A percentile compares a stretch with the other conserved stretches of the same genome.
Conservation (phyloP, 768 basidiomycete genomes). For the Rhodotorula graminis region DNA sequence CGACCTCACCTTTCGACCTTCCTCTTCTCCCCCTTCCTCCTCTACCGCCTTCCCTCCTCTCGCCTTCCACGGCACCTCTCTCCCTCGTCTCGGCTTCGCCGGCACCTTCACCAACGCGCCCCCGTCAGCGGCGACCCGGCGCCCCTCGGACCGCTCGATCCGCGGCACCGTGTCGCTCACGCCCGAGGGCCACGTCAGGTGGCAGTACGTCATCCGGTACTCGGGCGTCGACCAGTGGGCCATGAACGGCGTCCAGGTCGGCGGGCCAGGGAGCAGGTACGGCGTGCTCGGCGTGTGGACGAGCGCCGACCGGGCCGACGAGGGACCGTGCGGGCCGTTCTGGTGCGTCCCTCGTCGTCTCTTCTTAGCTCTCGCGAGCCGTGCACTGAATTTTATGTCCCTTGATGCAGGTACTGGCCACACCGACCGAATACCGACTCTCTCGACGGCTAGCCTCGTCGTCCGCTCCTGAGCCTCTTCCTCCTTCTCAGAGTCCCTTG, state of each 20-base stretch:
- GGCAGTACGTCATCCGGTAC: conserved; percentile 18
- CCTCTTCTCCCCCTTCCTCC: neutral
- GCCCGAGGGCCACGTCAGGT: neutral
- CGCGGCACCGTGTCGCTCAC: conserved; percentile 17
- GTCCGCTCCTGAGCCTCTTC: too few species aligned
- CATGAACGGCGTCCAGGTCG: conserved; percentile 20
- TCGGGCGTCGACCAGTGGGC: conserved; percentile 19
- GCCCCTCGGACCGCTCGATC: conserved; percentile 10
- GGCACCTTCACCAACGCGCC: conserved; percentile 9
- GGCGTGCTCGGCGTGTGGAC: conserved; percentile 18
- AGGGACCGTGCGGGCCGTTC: conserved; percentile 28
- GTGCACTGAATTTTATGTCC: too few species aligned
- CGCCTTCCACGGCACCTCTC: conserved; percentile 19
- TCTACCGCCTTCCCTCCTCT: neutral
- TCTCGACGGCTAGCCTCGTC: neutral
- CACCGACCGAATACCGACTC: neutral
- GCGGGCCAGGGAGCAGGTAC: neutral
- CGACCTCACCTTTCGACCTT: neutral
- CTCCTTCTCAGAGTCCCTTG: too few species aligned
- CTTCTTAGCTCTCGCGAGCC: too few species aligned
- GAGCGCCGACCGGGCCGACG: conserved; percentile 16
- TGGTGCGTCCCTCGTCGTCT: conserved; percentile 6
- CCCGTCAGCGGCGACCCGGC: neutral
- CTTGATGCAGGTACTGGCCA: neutral
- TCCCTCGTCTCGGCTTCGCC: conserved; percentile 11